phyloP scores from a whole-genome alignment of 768 basidiomycete species.

The Amanita thiersii region DNA sequence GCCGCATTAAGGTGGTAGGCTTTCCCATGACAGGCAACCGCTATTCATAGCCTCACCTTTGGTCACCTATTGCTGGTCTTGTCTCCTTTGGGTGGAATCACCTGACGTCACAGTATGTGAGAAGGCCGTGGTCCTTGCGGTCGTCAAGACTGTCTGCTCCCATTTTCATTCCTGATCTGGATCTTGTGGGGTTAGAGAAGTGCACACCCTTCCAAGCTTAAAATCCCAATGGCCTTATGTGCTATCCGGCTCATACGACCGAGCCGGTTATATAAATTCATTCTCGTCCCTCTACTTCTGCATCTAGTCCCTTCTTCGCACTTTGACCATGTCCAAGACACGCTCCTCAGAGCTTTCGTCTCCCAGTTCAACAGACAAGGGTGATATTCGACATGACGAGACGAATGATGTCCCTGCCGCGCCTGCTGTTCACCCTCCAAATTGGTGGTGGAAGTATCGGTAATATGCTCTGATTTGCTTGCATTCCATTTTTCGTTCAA shows the following conservation, averaged over 20 bases:
- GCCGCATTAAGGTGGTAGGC: too few species aligned
- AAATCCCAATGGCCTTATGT: background rate
- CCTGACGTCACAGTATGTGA: background rate
- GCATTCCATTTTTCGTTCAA: background rate
- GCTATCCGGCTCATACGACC: background rate
- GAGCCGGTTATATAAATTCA: background rate
- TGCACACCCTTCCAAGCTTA: too few species aligned
- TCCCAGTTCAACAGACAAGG: background rate
- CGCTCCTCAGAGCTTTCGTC: background rate
- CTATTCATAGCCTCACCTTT: too few species aligned
- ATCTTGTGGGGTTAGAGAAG: too few species aligned
- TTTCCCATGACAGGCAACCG: too few species aligned
- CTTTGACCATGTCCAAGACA: background rate
- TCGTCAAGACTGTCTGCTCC: background rate
- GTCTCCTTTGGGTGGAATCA: background rate
- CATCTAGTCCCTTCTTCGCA: background rate
- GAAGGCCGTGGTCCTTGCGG: background rate
- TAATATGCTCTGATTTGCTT: slow-evolving; percentile 1
- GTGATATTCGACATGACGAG: background rate
- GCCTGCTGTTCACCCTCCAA: slow-evolving; percentile 1
- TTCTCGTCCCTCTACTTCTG: background rate
- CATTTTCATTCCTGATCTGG: too few species aligned
- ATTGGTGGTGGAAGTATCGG: slow-evolving; percentile 23
- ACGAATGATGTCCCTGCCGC: background rate
- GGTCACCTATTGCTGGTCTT: too few species aligned